A percentile compares a stretch with the other conserved stretches of the same genome.
phyloP scores from a whole-genome alignment of 768 basidiomycete genomes.

The Rhodotorula babjevae region DNA sequence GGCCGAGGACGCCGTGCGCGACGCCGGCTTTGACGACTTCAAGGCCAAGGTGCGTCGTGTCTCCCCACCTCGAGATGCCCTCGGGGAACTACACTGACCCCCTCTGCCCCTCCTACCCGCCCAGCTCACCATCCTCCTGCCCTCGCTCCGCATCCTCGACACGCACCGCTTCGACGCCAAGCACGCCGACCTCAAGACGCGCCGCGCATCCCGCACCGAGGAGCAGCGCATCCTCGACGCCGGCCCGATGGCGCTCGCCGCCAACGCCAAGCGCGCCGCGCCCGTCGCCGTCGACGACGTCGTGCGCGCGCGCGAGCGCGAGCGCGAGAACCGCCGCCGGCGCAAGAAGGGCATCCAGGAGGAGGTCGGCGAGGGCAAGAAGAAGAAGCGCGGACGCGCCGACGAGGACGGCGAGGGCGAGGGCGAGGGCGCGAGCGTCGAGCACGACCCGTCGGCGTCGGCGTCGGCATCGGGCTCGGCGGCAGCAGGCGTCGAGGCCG shows the following conservation, averaged over 20 bases:
- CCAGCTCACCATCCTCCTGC: constrained; percentile 38
- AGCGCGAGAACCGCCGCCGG: constrained; percentile 21
- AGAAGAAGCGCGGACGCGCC: not conserved
- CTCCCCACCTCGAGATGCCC: too few relatives aligned
- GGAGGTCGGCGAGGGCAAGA: constrained; percentile 4
- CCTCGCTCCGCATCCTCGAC: constrained; percentile 40
- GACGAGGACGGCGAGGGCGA: not conserved
- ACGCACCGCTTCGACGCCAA: constrained; percentile 40
- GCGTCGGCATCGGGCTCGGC: not conserved
- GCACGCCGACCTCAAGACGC: constrained; percentile 32
- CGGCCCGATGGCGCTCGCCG: constrained; percentile 34
- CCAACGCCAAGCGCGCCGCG: constrained; percentile 3
- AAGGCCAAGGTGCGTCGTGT: constrained; percentile 32
- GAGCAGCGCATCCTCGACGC: constrained; percentile 35
- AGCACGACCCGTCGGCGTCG: not conserved
- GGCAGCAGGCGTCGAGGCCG: too few relatives aligned
- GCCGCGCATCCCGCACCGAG: constrained; percentile 9
- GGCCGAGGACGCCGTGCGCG: constrained; percentile 23
- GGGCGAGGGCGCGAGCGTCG: not conserved
- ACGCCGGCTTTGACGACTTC: constrained; percentile 28
- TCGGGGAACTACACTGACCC: not conserved
- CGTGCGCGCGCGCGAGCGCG: constrained; percentile 3
- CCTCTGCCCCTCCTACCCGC: not conserved
- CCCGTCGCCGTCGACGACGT: constrained; percentile 11
- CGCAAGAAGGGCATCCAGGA: not conserved